Conservation (phyloP, 306 rosid species). For the Adenanthera pavonina region DNA sequence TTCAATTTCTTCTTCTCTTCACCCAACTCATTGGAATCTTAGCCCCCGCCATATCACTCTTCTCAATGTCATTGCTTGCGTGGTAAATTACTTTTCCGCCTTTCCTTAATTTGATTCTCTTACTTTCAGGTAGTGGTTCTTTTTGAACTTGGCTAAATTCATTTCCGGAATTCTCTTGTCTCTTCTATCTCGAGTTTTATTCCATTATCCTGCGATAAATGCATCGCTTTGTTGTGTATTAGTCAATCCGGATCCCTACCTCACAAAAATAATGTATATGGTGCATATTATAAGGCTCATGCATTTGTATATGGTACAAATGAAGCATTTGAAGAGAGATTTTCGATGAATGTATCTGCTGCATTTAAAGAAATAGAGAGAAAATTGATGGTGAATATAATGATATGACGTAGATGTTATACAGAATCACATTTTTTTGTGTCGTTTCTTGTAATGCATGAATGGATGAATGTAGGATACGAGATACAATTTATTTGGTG, state of each 20-base stretch:
- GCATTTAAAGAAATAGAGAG: not conserved
- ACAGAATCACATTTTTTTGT: not conserved
- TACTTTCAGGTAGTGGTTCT: not conserved
- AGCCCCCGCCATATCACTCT: conserved; percentile 68
- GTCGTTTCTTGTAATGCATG: not conserved
- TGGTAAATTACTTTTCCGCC: conserved; percentile 43
- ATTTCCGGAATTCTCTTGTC: not conserved
- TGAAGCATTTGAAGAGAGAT: not conserved
- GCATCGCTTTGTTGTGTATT: not conserved
- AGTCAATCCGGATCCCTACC: not conserved
- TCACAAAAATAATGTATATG: not conserved
- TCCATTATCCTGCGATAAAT: not conserved
- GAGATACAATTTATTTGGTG: not conserved
- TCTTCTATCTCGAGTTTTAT: not conserved
- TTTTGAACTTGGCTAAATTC: not conserved
- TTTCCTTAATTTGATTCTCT: not conserved
- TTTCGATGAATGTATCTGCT: not conserved
- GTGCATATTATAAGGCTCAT: not conserved
- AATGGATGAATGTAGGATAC: not conserved
- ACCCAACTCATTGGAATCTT: conserved; percentile 57
- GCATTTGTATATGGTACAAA: not conserved
- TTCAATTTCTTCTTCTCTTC: conserved; percentile 43
- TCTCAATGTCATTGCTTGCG: conserved; percentile 75
- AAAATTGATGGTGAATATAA: not conserved
- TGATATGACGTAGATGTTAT: not conserved